phyloP scores from a whole-genome alignment of 495 filamentous ascomycete genomes.

The Aspergillus nanangensis region DNA sequence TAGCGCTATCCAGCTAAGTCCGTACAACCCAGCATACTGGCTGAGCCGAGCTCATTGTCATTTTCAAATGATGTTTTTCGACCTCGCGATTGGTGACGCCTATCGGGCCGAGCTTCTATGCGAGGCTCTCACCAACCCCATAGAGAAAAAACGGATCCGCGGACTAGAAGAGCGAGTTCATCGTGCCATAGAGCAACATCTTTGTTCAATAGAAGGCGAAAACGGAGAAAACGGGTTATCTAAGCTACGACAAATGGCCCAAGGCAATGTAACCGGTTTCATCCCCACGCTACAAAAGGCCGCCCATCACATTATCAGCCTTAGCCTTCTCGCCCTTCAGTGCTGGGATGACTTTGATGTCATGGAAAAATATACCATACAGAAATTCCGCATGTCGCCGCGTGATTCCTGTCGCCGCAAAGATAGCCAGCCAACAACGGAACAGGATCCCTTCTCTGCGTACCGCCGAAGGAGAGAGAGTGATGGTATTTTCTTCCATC shows the following conservation, averaged over 20 bases:
- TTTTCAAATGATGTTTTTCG: constrained; percentile 68
- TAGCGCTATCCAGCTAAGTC: constrained; percentile 33
- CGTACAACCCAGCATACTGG: constrained; percentile 70
- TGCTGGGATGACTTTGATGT: constrained; percentile 22
- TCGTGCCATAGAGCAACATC: constrained; percentile 29
- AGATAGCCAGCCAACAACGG: constrained; percentile 8
- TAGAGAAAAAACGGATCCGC: constrained; percentile 12
- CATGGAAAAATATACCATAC: constrained; percentile 10
- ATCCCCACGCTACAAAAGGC: constrained; percentile 20
- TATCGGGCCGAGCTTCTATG: constrained; percentile 72
- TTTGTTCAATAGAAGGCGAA: constrained; percentile 8
- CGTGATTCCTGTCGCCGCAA: background rate
- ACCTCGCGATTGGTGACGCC: constrained; percentile 77
- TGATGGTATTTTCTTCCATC: constrained; percentile 12
- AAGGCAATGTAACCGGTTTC: constrained; percentile 22
- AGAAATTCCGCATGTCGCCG: constrained; percentile 6
- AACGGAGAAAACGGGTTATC: background rate
- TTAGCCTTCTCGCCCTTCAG: constrained; percentile 23
- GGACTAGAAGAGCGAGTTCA: constrained; percentile 25
- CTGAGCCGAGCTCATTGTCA: constrained; percentile 65
- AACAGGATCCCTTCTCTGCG: too few relatives aligned
- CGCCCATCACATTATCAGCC: constrained; percentile 20
- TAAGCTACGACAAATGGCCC: constrained; percentile 9
- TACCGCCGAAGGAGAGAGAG: too few relatives aligned
- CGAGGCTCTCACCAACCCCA: constrained; percentile 19